Percentiles rank a stretch among this genome's conserved stretches.
Evolutionary conservation across 2,329 filamentous ascomycete species (phyloP).

Genomic region (Dactylellina drechsleri): DNA sequence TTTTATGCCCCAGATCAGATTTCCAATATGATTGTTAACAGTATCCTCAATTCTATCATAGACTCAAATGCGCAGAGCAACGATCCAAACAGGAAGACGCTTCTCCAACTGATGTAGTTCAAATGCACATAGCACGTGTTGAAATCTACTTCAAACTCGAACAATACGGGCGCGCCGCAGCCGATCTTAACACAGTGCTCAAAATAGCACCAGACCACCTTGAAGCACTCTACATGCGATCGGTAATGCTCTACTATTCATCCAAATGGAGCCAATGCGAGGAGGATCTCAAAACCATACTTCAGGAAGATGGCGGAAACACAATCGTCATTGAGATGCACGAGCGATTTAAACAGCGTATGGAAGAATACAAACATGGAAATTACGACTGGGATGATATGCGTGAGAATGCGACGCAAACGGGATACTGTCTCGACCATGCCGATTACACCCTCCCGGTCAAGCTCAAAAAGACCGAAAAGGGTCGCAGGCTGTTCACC

Average conservation of each 20-base stretch:
- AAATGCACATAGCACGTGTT: conserved; percentile 19
- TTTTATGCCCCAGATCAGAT: not conserved
- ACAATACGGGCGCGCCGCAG: conserved; percentile 1
- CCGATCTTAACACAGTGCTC: conserved; percentile 22
- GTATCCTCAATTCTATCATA: not conserved
- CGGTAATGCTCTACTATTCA: conserved; percentile 25
- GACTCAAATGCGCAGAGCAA: conserved; percentile 36
- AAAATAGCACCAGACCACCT: conserved; percentile 11
- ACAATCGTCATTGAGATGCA: not conserved
- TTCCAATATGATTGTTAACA: not conserved
- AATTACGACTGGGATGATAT: conserved; percentile 43
- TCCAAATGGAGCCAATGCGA: conserved; percentile 29
- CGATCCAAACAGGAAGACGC: not conserved
- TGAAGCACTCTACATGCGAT: conserved; percentile 19
- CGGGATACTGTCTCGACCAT: conserved; percentile 11
- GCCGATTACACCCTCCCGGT: conserved; percentile 39
- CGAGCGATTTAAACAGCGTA: conserved; percentile 19
- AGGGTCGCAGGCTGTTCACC: conserved; percentile 47
- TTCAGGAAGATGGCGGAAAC: conserved; percentile 10
- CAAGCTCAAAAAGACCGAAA: conserved; percentile 46
- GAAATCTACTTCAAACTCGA: conserved; percentile 18
- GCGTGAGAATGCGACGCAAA: conserved; percentile 8
- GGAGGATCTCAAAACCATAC: conserved; percentile 12
- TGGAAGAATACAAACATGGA: conserved; percentile 32
- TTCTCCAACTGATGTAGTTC: not conserved